These are phyloP conservation scores for Hyaloscypha variabilis DNA, from an alignment of 495 filamentous ascomycete genomes.

Conservation along the genomic window DNA sequence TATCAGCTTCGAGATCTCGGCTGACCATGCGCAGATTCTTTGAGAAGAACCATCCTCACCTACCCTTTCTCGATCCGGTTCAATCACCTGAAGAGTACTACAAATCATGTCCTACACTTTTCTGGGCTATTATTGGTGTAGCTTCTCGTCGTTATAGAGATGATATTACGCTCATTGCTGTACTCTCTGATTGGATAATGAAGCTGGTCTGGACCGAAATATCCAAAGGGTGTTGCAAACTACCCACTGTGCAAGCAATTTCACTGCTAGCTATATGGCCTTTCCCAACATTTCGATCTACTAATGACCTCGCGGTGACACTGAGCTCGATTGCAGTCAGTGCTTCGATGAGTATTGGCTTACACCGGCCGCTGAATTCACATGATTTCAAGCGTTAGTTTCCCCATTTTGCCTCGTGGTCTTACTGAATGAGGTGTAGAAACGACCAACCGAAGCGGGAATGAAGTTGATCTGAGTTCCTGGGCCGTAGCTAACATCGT, in stretches of 20 bases:
- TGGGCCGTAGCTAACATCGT: background rate
- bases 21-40: background rate
- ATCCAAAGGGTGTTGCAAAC: background rate
- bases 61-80: background rate
- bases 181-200: background rate
- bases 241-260: background rate
- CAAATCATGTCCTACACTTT: background rate
- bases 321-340: background rate
- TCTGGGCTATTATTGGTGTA: background rate
- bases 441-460: background rate
- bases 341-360: background rate
- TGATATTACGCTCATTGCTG: background rate
- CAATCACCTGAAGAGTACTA: background rate
- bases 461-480: background rate
- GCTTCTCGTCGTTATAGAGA: constrained; percentile 1
- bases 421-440: background rate
- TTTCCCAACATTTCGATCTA: background rate
- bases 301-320: background rate
- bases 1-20: background rate
- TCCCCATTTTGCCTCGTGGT: no score
- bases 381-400: background rate
- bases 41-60: background rate
- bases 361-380: background rate
- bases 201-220: background rate
- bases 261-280: background rate